Evolutionary conservation across 345 rosid species (phyloP), one percentile per base, ranked within the genome.

Genomic region (Dipteronia sinensis): DNA sequence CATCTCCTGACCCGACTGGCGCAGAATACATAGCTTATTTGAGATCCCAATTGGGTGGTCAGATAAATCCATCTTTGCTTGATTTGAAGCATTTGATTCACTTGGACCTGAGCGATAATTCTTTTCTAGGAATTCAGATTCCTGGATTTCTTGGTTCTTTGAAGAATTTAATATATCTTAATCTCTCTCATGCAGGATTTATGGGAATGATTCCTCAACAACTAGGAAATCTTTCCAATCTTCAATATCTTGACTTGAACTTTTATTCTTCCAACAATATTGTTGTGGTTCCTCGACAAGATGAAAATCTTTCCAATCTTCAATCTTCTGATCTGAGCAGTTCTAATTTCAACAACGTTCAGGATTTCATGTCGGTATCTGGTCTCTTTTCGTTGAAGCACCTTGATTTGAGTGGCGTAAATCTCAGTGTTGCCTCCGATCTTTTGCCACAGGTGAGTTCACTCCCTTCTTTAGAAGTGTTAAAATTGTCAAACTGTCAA

Each of bases 231-330:
- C 34, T 29, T 29, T 70, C 85, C 0, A 71, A 75, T 65, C 22
- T 83, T 17, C 76, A 34, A 2, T 74, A 34, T 23, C 82, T 81
- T 23, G 72, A 81, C 46, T 65, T 83, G 27, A 27, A 27, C 27
- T 27, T 1, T 27, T 27, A 27, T 27, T 27, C 27, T 27, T 27
- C 27, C 27, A 1, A 0, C 27, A 27, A 27, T 27, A 27, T 27
- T 27, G 27, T 27, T 27, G 27, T 27, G 27, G 27, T n/a, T n/a
- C n/a, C 27, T 27, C 59, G 38, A 25, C 74, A 76, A 62, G 72
- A 80, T 0, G 85, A 81, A 27, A 84, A 84, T 19, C 84, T 83
- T 13, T 72, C 85, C 0, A 69, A 73, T 62, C 27, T 83, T n/a
- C 77, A 40, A 2, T 75, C 29, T 27, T 81, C 80, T 29, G 74